Evolutionary conservation across 2,329 filamentous ascomycete genomes (phyloP), one percentile per base, ranked within the genome.

Genomic region (Cladophialophora chaetospira): DNA sequence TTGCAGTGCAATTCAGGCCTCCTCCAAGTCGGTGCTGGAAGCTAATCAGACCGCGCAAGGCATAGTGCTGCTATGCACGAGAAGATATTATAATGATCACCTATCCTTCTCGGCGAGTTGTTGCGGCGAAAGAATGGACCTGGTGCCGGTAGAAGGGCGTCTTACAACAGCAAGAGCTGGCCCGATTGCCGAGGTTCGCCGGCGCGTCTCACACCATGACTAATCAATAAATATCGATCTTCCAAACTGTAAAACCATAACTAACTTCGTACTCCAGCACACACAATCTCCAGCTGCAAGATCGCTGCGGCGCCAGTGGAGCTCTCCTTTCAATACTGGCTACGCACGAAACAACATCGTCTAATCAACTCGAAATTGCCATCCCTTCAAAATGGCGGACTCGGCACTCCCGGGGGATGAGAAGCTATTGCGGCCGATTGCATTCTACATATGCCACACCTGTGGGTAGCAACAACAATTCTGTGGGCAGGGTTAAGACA

Each of bases 261-360:
- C 36, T 19, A 11, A 21, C 28, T 29, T 48, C 31, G 13, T 6
- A 13, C 17, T 3, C 11, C 3, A 3, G 4, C n/a, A 8, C 45
- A 2, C 9, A 8, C 23, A 23, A 28, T n/a, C 2, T 10, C 23
- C 42, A 19, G 2, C 11, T 13, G 2, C 42, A 1, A 44, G 42
- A 15, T 10, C 1, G 19, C 23, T 15, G 23, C 42, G 9, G 19
- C 35, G 35, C 35, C 35, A 9, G 35, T 38, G 35, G 2, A 38
- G 15, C n/a, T n/a, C n/a, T 10, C 35, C 15, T 19, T 15, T 10
- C 36, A 3, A 15, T 19, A 11, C 36, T 40, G 36, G 36, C 17
- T 51, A 51, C 48, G 48, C 48, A 33, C 48, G 48, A 26, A 23
- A 40, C 17, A n/a, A 19, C 1, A 13, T 43, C 38, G 40, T 51